Conservation (phyloP, 495 filamentous ascomycete genomes). For the Aspergillus cavernicola region DNA sequence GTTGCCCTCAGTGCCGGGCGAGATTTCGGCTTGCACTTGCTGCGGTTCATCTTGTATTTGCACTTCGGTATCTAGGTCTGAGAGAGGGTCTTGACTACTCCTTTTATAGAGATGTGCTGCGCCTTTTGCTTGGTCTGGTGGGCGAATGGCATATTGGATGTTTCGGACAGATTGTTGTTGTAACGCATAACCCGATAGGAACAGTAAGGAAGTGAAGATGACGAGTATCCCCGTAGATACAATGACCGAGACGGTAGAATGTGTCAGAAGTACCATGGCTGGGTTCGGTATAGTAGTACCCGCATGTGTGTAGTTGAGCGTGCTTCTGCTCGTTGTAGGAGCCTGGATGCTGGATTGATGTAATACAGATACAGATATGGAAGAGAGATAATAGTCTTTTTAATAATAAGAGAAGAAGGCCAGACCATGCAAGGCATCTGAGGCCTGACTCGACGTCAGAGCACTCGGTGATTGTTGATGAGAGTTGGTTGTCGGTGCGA, state of each 20-base stretch:
- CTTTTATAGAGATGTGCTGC: constrained; percentile 25
- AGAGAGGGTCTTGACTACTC: constrained; percentile 9
- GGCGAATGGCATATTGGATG: constrained; percentile 57
- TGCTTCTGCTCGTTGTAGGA: neutral
- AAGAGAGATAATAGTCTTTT: neutral
- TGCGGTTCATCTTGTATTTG: neutral
- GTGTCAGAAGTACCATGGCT: constrained; percentile 45
- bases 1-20: constrained; percentile 22
- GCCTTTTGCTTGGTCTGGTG: constrained; percentile 24
- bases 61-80: constrained; percentile 3
- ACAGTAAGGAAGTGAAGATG: constrained; percentile 61
- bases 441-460: neutral
- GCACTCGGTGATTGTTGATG: constrained; percentile 1
- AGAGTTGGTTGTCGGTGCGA: constrained; percentile 37
- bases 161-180: constrained; percentile 65
- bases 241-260: constrained; percentile 43
- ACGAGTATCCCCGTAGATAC: constrained; percentile 47
- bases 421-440: too few relatives aligned
- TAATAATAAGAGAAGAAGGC: neutral
- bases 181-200: constrained; percentile 66
- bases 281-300: neutral
- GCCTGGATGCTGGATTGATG: neutral
- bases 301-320: constrained; percentile 4
- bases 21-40: neutral
- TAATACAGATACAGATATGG: neutral